Conservation (phyloP, 441 rosid species). For the Gossypium lobatum region DNA sequence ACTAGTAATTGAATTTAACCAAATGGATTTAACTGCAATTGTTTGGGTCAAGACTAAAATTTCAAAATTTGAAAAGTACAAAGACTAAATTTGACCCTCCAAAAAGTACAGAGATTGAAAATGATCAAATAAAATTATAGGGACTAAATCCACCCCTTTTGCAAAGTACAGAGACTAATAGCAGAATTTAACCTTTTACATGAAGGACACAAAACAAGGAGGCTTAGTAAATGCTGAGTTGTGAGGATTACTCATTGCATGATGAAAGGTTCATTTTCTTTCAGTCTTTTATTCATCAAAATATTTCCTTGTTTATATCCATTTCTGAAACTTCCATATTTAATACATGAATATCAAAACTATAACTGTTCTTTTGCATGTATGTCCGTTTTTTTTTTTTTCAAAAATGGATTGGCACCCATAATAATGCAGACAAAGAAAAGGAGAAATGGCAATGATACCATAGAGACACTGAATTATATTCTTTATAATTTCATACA, state of each 20-base stretch:
- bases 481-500: background rate
- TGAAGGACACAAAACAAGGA: background rate
- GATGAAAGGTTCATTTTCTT: background rate
- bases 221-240: background rate
- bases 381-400: background rate
- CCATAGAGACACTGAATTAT: background rate
- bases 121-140: too few relatives aligned
- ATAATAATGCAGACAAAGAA: background rate
- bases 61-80: too few relatives aligned
- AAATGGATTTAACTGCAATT: too few relatives aligned
- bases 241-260: background rate
- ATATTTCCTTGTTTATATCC: background rate
- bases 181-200: background rate
- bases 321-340: background rate
- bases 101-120: too few relatives aligned
- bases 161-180: too few relatives aligned
- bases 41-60: too few relatives aligned
- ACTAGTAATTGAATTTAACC: too few relatives aligned
- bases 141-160: too few relatives aligned
- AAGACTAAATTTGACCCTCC: too few relatives aligned
- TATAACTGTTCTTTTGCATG: background rate
- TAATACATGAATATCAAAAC: constrained; percentile 2
- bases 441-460: background rate
- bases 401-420: background rate
- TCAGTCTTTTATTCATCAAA: background rate